A percentile compares a stretch with the other conserved stretches of the same genome.
These are phyloP conservation scores for Hemisphaericaspora xylofermentans DNA, from an alignment of 1,139 yeast species.

Conservation along the genomic window DNA sequence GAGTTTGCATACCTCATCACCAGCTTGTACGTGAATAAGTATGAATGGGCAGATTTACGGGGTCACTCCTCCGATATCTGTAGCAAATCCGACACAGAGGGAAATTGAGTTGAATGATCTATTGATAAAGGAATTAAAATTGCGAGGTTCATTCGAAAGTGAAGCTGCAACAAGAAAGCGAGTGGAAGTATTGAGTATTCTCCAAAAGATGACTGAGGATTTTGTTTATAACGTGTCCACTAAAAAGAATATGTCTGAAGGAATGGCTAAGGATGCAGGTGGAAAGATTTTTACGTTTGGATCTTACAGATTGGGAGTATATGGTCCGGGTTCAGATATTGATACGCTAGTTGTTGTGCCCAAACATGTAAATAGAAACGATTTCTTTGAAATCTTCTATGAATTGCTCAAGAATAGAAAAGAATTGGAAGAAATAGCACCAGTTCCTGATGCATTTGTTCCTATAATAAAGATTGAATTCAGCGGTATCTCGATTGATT, in stretches of 20 bases:
- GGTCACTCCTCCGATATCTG: constrained; percentile 87
- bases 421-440: constrained; percentile 83
- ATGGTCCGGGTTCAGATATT: constrained; percentile 98
- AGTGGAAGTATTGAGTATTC: constrained; percentile 63
- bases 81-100: constrained; percentile 77
- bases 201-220: constrained; percentile 73
- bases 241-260: constrained; percentile 89
- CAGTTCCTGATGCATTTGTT: constrained; percentile 96
- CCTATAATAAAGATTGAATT: constrained; percentile 90
- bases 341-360: constrained; percentile 96
- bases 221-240: constrained; percentile 81
- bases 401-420: constrained; percentile 63
- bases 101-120: constrained; percentile 75
- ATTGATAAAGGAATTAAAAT: constrained; percentile 74
- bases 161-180: constrained; percentile 80
- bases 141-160: constrained; percentile 86
- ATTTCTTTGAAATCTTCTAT: constrained; percentile 80
- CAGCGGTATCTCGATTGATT: constrained; percentile 86
- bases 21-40: not conserved
- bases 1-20: not conserved
- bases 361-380: constrained; percentile 87
- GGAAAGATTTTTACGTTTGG: constrained; percentile 96
- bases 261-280: constrained; percentile 96
- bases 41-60: constrained; percentile 48
- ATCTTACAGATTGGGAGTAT: constrained; percentile 89